Conservation (phyloP, 306 rosid genomes). For the Fragaria vesca region DNA sequence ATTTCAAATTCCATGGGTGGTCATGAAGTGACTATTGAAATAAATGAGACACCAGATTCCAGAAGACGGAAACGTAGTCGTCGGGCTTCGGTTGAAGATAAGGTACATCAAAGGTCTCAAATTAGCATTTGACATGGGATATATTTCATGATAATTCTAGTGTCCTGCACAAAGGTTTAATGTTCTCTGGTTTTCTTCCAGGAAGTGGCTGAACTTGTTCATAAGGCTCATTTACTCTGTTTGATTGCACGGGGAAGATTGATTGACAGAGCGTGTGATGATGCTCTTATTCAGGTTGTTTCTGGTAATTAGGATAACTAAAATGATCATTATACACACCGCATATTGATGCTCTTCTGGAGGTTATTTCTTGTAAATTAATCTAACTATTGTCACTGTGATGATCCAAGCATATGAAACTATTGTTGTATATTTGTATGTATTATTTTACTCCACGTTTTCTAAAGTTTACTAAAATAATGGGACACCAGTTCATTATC, state of each 20-base stretch:
- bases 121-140: constrained; percentile 21
- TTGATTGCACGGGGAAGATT: constrained; percentile 91
- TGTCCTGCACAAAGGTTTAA: constrained; percentile 14
- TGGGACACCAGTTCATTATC: not conserved
- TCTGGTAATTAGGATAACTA: constrained; percentile 16
- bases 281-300: constrained; percentile 79
- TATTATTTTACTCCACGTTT: not conserved
- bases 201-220: constrained; percentile 85
- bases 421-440: not conserved
- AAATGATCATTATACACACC: not conserved
- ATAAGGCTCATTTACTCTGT: constrained; percentile 89
- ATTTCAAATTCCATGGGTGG: constrained; percentile 25
- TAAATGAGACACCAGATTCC: constrained; percentile 56
- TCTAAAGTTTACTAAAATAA: not conserved
- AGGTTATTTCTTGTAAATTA: constrained; percentile 37
- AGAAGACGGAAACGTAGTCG: constrained; percentile 46
- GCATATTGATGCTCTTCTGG: constrained; percentile 63
- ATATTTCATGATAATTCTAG: constrained; percentile 28
- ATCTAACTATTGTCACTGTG: not conserved
- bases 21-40: constrained; percentile 61
- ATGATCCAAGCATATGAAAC: not conserved
- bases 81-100: constrained; percentile 76
- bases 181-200: constrained; percentile 24
- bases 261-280: constrained; percentile 77
- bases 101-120: constrained; percentile 45